These are phyloP conservation scores for Talaromyces sp. DNA, from an alignment of 2,329 filamentous ascomycete species.

Conservation along the genomic window DNA sequence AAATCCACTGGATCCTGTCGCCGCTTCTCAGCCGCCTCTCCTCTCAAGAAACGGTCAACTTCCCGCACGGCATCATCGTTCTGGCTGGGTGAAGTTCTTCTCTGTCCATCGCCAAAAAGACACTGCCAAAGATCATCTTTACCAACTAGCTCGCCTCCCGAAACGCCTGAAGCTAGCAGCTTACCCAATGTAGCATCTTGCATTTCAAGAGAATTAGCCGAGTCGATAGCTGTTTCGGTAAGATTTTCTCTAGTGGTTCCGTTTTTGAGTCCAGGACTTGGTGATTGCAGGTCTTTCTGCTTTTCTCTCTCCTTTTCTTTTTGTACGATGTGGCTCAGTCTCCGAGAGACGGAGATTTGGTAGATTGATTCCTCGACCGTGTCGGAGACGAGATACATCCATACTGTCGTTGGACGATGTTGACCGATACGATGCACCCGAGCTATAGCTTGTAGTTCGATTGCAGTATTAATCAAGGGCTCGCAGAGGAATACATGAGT, in stretches of 20 bases:
- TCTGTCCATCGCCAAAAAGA: constrained; percentile 63
- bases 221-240: constrained; percentile 67
- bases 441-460: constrained; percentile 92
- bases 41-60: constrained; percentile 51
- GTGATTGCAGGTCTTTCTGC: constrained; percentile 25
- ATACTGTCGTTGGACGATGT: constrained; percentile 80
- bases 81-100: constrained; percentile 25
- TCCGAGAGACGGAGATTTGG: constrained; percentile 73
- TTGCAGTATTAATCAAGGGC: constrained; percentile 84
- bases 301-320: constrained; percentile 38
- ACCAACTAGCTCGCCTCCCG: constrained; percentile 74
- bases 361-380: constrained; percentile 93
- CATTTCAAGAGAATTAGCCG: constrained; percentile 79
- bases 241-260: constrained; percentile 27
- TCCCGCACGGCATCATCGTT: constrained; percentile 38
- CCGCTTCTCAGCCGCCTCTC: constrained; percentile 53
- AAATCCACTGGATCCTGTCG: constrained; percentile 15
- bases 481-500: constrained; percentile 94
- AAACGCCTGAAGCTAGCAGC: constrained; percentile 64
- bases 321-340: constrained; percentile 70
- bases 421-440: constrained; percentile 95
- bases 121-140: constrained; percentile 83
- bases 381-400: constrained; percentile 87
- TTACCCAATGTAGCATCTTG: constrained; percentile 67
- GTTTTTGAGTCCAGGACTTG: constrained; percentile 35